Base-by-base conservation (phyloP, 2,329 filamentous ascomycete genomes). In the Penicillium paneum region DNA sequence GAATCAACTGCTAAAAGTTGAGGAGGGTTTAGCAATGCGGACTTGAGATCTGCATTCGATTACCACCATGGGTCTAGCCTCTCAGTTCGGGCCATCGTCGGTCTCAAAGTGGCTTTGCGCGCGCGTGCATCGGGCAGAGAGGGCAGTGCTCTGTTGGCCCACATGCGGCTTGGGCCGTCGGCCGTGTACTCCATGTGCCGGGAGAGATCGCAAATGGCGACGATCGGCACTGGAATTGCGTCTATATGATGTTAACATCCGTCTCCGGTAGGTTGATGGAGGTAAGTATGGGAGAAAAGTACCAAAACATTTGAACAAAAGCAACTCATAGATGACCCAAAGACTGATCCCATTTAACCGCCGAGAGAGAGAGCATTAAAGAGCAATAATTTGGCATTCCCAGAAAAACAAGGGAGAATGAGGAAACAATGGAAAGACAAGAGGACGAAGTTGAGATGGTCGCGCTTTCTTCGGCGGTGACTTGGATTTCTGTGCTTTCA, bases 151-250 rank as follows among this genome's bases (percentile, higher is more conserved):
- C 34, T 15, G 31, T 53, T 6, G 59, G 56, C 57, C 62, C 61
- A 63, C 57, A 55, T 56, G 49, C 57, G 61, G 62, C 57, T 59
- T 59, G 50, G 54, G 51, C 55, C 52, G 51, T 61, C 17, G 29
- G 29, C 29, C 17, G 17, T 12, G 19, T 44, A 6, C 28, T 21
- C 17, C 29, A 48, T 39, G 32, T 57, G 35, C 29, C 56, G 61
- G 61, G 59, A 49, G 52, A 47, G 44, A 54, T 47, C 57, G 57
- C 61, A 46, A 32, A 19, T 28, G 42, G 43, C 11, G 48, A 41
- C 12, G 56, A 63, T 60, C 54, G 47, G 40, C 52, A 17, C 50
- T 56, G 57, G 52, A 50, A 50, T 58, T 52, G 50, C 17, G 21
- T 49, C 24, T 49, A 52, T 52, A 46, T 11, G 24, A 35, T 42